Evolutionary conservation across 169 alveolate species (phyloP).

Genomic region (Eimeria brunetti): DNA sequence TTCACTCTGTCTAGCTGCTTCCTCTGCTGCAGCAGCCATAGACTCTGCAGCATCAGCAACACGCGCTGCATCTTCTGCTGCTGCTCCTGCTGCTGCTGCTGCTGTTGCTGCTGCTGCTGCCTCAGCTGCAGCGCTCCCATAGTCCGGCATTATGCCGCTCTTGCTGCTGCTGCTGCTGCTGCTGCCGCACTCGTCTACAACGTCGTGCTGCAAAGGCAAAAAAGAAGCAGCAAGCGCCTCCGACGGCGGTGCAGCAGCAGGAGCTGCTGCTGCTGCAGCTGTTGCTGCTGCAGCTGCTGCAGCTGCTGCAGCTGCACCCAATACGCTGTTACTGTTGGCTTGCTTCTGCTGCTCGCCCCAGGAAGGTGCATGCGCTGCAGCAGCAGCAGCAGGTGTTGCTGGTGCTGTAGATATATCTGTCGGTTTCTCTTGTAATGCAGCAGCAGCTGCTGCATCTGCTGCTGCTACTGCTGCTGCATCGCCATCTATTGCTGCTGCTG

Average conservation of each 20-base stretch:
- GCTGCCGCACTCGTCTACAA: background rate
- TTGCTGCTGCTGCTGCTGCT: slow-evolving; percentile 37
- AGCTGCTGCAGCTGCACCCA: background rate
- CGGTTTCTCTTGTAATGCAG: background rate
- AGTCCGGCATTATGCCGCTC: background rate
- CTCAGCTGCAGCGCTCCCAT: background rate
- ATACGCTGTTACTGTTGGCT: background rate
- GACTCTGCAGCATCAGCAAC: slow-evolving; percentile 6
- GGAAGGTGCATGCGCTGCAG: background rate
- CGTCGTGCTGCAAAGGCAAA: background rate
- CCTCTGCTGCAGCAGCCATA: background rate
- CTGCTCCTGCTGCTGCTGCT: slow-evolving; percentile 21
- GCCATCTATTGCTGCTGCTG: slow-evolving; percentile 26
- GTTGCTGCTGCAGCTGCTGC: background rate
- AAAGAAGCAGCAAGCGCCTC: background rate
- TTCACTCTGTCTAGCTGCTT: background rate
- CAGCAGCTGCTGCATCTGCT: slow-evolving; percentile 25
- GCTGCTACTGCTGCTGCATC: slow-evolving; percentile 36
- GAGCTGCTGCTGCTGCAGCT: slow-evolving; percentile 44
- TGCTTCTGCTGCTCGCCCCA: background rate
- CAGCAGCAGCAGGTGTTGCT: slow-evolving; percentile 21
- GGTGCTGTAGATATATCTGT: slow-evolving; percentile 19
- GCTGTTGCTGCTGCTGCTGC: background rate
- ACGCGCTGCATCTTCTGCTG: slow-evolving; percentile 24
- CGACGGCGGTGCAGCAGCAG: background rate